phyloP scores from a whole-genome alignment of 2,329 filamentous ascomycete species.

The Cryoendolithus antarcticus region DNA sequence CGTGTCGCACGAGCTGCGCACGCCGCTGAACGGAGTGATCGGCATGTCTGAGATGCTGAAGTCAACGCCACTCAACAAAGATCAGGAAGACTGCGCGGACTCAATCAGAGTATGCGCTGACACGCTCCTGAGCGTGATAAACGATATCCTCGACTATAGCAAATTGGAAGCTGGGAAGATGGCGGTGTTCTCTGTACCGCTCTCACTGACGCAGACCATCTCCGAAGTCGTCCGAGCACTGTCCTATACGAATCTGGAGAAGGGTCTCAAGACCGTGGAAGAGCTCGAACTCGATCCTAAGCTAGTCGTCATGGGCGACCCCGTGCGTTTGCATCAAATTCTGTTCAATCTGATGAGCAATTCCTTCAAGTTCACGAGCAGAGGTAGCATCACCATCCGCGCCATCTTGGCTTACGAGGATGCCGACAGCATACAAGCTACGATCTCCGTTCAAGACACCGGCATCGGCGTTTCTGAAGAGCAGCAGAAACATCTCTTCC shows the following conservation, averaged over 20 bases:
- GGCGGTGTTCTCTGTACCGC: constrained; percentile 46
- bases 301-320: constrained; percentile 40
- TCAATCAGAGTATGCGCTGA: constrained; percentile 53
- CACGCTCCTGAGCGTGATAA: constrained; percentile 40
- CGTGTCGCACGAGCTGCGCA: constrained; percentile 46
- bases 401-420: constrained; percentile 62
- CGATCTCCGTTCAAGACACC: constrained; percentile 78
- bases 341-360: constrained; percentile 78
- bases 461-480: constrained; percentile 82
- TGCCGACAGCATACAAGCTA: constrained; percentile 57
- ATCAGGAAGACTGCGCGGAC: constrained; percentile 51
- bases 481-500: constrained; percentile 73
- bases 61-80: constrained; percentile 40
- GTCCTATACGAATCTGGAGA: constrained; percentile 50
- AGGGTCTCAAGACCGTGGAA: constrained; percentile 47
- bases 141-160: constrained; percentile 40
- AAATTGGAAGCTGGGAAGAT: constrained; percentile 43
- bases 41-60: constrained; percentile 51
- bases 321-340: constrained; percentile 39
- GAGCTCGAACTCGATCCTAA: constrained; percentile 42
- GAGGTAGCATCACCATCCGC: constrained; percentile 73
- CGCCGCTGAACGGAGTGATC: constrained; percentile 42
- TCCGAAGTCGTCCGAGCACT: constrained; percentile 51
- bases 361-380: constrained; percentile 85
- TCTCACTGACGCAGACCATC: constrained; percentile 45